These are phyloP conservation scores for Oryza rufipogon DNA, from an alignment of 176 grass and related monocot species.

Conservation along the genomic window DNA sequence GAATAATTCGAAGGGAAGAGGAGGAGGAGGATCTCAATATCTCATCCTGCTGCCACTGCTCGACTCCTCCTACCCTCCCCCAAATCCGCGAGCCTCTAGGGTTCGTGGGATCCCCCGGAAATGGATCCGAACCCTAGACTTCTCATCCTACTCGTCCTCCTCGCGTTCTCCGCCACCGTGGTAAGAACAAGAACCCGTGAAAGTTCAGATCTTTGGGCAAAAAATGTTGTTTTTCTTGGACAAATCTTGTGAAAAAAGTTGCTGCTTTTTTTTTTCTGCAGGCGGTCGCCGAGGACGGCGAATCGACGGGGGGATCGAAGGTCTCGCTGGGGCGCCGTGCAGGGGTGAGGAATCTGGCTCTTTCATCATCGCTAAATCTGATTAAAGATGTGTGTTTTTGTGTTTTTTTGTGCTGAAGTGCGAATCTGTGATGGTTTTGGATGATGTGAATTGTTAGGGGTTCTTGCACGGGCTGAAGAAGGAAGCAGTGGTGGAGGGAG, in stretches of 20 bases:
- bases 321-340: conserved; percentile 49
- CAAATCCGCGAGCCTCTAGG: conserved; percentile 15
- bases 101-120: conserved; percentile 21
- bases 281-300: conserved; percentile 5
- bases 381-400: background rate
- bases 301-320: background rate
- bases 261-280: conserved; percentile 1
- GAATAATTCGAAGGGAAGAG: background rate
- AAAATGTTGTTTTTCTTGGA: background rate
- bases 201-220: background rate
- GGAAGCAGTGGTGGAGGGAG: conserved; percentile 38
- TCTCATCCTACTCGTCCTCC: background rate
- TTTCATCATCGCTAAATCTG: background rate
- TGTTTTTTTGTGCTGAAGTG: background rate
- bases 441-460: conserved; percentile 20
- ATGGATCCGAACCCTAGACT: conserved; percentile 42
- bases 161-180: conserved; percentile 21
- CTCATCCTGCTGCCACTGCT: background rate
- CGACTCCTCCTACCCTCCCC: background rate
- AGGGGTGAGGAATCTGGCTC: conserved; percentile 25
- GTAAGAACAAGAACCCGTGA: conserved; percentile 7
- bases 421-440: background rate
- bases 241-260: background rate
- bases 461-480: conserved; percentile 52
- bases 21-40: too few species aligned